phyloP scores from a whole-genome alignment of 2,329 filamentous ascomycete genomes.

The Fusarium mundagurra region DNA sequence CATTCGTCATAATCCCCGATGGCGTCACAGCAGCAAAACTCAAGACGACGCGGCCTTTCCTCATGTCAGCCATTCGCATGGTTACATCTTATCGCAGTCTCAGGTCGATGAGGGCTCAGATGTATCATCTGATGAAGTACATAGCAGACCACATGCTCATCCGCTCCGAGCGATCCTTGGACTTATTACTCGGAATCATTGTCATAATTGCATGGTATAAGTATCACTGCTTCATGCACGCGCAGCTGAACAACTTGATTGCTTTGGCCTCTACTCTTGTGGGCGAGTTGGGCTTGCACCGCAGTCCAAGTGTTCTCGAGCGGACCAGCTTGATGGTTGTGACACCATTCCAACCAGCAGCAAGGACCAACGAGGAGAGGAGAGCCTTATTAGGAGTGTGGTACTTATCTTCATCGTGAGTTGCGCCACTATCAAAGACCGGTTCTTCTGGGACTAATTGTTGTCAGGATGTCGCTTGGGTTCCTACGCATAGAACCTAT shows the following conservation, averaged over 20 bases:
- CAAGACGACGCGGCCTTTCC: constrained; percentile 54
- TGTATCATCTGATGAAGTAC: constrained; percentile 57
- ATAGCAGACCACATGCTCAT: constrained; percentile 61
- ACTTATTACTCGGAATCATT: constrained; percentile 60
- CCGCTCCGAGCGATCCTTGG: constrained; percentile 59
- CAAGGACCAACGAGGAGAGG: constrained; percentile 61
- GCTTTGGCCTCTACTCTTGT: constrained; percentile 59
- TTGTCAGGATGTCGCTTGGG: constrained; percentile 52
- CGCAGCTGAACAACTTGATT: constrained; percentile 62
- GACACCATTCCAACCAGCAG: constrained; percentile 49
- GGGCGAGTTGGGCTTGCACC: constrained; percentile 58
- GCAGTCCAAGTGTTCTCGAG: constrained; percentile 53
- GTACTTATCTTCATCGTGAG: constrained; percentile 64
- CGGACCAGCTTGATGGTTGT: constrained; percentile 55
- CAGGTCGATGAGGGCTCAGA: constrained; percentile 60
- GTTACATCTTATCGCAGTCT: constrained; percentile 59
- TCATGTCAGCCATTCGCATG: constrained; percentile 61
- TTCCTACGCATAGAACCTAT: constrained; percentile 59
- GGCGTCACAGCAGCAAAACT: constrained; percentile 50
- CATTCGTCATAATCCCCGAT: constrained; percentile 58
- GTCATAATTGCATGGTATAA: constrained; percentile 63
- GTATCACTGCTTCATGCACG: constrained; percentile 63
- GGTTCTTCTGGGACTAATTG: constrained; percentile 6
- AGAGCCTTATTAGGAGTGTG: constrained; percentile 63
- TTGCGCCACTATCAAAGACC: not conserved